These are phyloP conservation scores for Amauroascus niger DNA, from an alignment of 2,329 filamentous ascomycete genomes.

Conservation along the genomic window DNA sequence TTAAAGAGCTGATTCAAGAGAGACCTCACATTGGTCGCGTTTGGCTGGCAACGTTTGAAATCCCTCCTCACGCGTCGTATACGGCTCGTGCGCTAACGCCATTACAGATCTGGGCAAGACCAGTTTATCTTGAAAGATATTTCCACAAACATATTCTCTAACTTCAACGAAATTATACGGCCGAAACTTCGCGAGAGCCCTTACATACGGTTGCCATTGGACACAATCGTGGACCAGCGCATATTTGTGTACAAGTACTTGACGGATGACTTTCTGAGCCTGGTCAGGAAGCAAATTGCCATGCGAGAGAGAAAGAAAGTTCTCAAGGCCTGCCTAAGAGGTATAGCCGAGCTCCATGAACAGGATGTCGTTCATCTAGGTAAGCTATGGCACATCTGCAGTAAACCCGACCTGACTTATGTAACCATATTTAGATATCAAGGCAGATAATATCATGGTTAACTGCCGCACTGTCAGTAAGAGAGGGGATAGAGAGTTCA, in stretches of 20 bases:
- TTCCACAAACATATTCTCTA: constrained; percentile 7
- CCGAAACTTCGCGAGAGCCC: constrained; percentile 11
- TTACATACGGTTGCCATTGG: constrained; percentile 21
- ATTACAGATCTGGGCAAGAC: constrained; percentile 4
- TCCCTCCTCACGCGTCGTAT: constrained; percentile 9
- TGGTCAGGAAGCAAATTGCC: constrained; percentile 35
- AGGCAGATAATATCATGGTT: constrained; percentile 29
- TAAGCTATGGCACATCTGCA: neutral
- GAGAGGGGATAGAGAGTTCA: no score
- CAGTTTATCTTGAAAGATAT: constrained; percentile 13
- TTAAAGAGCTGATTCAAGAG: constrained; percentile 17
- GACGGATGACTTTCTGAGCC: constrained; percentile 35
- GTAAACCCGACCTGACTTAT: neutral
- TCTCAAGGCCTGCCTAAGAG: constrained; percentile 35
- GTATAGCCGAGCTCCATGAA: constrained; percentile 31
- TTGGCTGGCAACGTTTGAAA: constrained; percentile 1
- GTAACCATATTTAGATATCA: no score
- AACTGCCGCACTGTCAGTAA: no score
- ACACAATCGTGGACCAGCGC: constrained; percentile 32
- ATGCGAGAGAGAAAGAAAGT: constrained; percentile 31
- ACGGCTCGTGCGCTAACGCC: neutral
- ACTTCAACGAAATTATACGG: constrained; percentile 15
- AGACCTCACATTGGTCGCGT: constrained; percentile 13
- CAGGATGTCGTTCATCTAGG: constrained; percentile 29
- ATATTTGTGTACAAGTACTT: constrained; percentile 42